phyloP scores from a whole-genome alignment of 192 early-diverging fungal genomes.

The Phlyctochytrium arcticum region DNA sequence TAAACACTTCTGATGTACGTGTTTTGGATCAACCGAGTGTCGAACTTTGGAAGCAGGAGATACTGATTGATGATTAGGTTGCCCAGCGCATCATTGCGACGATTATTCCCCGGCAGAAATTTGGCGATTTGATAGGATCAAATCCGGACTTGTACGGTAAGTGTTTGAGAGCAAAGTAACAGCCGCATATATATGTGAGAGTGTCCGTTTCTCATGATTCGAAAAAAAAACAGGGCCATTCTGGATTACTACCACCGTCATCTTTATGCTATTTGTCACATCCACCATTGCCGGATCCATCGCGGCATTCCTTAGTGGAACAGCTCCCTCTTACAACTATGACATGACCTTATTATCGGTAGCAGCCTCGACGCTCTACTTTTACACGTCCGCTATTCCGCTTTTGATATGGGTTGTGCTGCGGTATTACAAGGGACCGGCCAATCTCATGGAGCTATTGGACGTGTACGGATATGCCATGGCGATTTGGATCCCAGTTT shows the following conservation, averaged over 20 bases:
- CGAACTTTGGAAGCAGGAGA: neutral
- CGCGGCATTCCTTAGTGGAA: slow-evolving; percentile 42
- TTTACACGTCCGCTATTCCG: slow-evolving; percentile 70
- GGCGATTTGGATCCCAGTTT: slow-evolving; percentile 90
- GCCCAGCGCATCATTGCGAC: slow-evolving; percentile 30
- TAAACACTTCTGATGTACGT: slow-evolving; percentile 83
- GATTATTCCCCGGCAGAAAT: slow-evolving; percentile 34
- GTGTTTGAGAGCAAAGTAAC: too few relatives aligned
- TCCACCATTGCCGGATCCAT: slow-evolving; percentile 85
- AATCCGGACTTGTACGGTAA: slow-evolving; percentile 95
- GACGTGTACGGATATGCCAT: slow-evolving; percentile 89
- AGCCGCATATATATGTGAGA: neutral
- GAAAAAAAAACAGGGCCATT: slow-evolving; percentile 76
- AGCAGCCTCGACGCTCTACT: slow-evolving; percentile 78
- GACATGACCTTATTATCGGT: slow-evolving; percentile 79
- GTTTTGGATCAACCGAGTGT: neutral
- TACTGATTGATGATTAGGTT: slow-evolving; percentile 22
- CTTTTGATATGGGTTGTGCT: slow-evolving; percentile 72
- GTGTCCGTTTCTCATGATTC: neutral
- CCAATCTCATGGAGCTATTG: slow-evolving; percentile 78
- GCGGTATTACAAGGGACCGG: slow-evolving; percentile 79
- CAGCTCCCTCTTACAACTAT: slow-evolving; percentile 44
- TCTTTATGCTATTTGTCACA: slow-evolving; percentile 93
- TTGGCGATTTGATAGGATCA: slow-evolving; percentile 69
- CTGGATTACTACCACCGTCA: slow-evolving; percentile 97